phyloP scores from a whole-genome alignment of 2,329 filamentous ascomycete genomes.

The Aspergillus neoniger region DNA sequence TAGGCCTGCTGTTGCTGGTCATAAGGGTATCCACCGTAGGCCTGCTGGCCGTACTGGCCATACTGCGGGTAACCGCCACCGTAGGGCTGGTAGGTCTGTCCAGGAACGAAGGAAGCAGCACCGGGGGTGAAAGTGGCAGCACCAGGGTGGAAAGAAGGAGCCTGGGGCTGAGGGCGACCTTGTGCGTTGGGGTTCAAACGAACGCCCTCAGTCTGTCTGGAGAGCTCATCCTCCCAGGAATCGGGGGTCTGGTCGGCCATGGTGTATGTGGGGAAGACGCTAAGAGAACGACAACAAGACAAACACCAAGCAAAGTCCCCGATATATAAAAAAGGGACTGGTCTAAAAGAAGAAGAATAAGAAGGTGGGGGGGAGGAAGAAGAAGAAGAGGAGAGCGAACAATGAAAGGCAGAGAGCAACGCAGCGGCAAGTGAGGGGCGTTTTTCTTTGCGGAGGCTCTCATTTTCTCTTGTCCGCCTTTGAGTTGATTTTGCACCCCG shows the following conservation, averaged over 20 bases:
- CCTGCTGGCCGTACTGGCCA: constrained; percentile 54
- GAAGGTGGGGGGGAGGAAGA: constrained; percentile 15
- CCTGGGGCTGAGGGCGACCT: constrained; percentile 51
- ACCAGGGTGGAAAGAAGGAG: constrained; percentile 64
- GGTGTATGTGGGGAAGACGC: constrained; percentile 30
- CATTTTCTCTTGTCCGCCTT: background rate
- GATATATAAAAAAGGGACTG: constrained; percentile 17
- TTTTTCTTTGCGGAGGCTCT: constrained; percentile 15
- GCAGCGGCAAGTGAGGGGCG: constrained; percentile 29
- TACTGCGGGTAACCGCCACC: constrained; percentile 52
- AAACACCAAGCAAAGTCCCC: constrained; percentile 22
- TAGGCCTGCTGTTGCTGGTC: constrained; percentile 48
- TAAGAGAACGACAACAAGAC: constrained; percentile 25
- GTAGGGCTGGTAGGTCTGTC: constrained; percentile 66
- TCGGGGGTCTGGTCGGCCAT: constrained; percentile 80
- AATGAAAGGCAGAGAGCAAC: constrained; percentile 4
- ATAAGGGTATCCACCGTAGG: constrained; percentile 53
- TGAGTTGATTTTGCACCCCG: constrained; percentile 30
- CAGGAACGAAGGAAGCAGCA: constrained; percentile 71
- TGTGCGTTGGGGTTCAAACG: constrained; percentile 68
- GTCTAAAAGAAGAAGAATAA: constrained; percentile 9
- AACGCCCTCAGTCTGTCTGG: constrained; percentile 74
- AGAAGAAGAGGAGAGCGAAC: constrained; percentile 8
- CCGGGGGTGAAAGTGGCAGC: constrained; percentile 66
- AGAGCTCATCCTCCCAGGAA: constrained; percentile 92